Percentiles rank a stretch among this genome's conserved stretches.
Evolutionary conservation across 306 rosid species (phyloP).

Genomic region (Senna siamea): DNA sequence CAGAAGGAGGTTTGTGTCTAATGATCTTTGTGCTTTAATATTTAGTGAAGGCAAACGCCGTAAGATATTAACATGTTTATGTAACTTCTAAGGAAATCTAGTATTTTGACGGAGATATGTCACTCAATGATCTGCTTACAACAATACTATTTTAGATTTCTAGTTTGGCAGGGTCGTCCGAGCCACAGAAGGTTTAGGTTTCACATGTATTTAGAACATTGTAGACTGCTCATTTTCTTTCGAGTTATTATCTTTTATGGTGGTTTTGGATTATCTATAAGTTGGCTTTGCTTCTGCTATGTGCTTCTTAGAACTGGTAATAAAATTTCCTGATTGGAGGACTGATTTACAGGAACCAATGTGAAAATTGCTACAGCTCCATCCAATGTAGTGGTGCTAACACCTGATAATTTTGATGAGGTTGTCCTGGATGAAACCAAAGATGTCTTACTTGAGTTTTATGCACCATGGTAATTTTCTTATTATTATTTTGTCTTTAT

Average conservation of each 20-base stretch:
- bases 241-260: conserved; percentile 5
- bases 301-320: background rate
- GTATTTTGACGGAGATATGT: conserved; percentile 17
- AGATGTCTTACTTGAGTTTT: conserved; percentile 96
- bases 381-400: conserved; percentile 74
- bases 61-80: conserved; percentile 15
- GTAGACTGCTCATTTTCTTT: conserved; percentile 1
- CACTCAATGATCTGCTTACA: background rate
- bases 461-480: conserved; percentile 89
- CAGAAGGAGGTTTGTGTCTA: conserved; percentile 73
- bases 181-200: conserved; percentile 22
- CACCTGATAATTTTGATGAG: conserved; percentile 74
- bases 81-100: conserved; percentile 26
- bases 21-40: conserved; percentile 12
- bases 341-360: conserved; percentile 74
- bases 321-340: conserved; percentile 32
- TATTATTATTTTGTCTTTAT: background rate
- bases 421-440: conserved; percentile 80
- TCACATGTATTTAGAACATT: conserved; percentile 20
- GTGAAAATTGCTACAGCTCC: conserved; percentile 85
- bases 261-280: conserved; percentile 26
- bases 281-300: conserved; percentile 17
- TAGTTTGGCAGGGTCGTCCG: conserved; percentile 3
- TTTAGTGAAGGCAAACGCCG: conserved; percentile 10
- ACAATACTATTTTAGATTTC: conserved; percentile 7